phyloP scores from a whole-genome alignment of 352 stramenopile species.

The Phytophthora kernoviae region DNA sequence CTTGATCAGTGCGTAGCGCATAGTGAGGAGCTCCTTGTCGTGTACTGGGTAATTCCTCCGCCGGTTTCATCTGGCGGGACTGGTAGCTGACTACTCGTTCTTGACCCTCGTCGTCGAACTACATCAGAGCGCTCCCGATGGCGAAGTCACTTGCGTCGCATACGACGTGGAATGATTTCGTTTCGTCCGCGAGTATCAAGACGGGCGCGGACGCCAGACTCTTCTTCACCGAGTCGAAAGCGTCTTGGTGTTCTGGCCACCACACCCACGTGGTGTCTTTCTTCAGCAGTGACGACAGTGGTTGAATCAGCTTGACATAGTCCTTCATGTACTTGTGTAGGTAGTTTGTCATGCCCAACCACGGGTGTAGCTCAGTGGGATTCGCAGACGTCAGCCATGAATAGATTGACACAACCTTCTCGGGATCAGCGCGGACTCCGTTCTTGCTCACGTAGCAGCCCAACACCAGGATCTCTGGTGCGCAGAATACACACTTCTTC shows the following conservation, averaged over 20 bases:
- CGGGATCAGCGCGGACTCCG: no score
- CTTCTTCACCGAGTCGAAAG: slow-evolving; percentile 20
- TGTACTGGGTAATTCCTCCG: slow-evolving; percentile 25
- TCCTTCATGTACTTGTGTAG: slow-evolving; percentile 13
- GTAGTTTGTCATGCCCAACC: no score
- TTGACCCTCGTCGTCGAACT: slow-evolving; percentile 2
- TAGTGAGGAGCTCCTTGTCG: slow-evolving; percentile 23
- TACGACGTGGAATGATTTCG: slow-evolving; percentile 23
- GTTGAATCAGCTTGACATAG: slow-evolving; percentile 6
- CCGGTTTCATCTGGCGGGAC: slow-evolving; percentile 23
- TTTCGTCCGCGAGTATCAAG: slow-evolving; percentile 11
- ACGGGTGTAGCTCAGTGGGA: no score
- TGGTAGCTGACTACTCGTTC: slow-evolving; percentile 34
- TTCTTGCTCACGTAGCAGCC: no score
- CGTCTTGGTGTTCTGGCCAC: slow-evolving; percentile 12
- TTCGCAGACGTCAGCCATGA: no score
- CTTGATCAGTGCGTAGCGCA: slow-evolving; percentile 33
- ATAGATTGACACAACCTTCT: no score
- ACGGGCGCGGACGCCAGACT: slow-evolving; percentile 5
- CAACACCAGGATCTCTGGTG: no score
- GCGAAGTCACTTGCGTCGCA: slow-evolving; percentile 30
- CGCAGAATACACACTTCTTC: no score
- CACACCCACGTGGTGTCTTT: slow-evolving; percentile 5
- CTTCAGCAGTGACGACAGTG: slow-evolving; percentile 18
- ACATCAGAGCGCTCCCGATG: slow-evolving; percentile 23